Conservation (phyloP, 73 alveolate genomes). For the Tetrahymena thermophila region DNA sequence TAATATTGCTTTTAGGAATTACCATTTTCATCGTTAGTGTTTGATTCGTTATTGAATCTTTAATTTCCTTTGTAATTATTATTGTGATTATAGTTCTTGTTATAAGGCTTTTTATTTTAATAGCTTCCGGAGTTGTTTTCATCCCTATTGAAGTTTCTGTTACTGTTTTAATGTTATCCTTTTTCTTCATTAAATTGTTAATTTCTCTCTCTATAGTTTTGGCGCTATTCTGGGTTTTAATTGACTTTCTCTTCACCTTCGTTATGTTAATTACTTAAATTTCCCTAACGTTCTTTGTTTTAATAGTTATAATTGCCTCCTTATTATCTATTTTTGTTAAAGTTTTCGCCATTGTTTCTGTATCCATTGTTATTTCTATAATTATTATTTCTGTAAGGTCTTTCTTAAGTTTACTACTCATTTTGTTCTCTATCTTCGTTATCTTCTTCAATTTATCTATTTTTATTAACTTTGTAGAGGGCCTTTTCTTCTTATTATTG, state of each 20-base stretch:
- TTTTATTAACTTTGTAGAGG: background rate
- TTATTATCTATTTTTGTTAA: background rate
- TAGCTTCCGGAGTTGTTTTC: background rate
- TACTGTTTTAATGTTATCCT: background rate
- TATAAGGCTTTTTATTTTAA: background rate
- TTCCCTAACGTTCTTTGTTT: background rate
- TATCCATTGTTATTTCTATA: background rate
- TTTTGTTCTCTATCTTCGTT: background rate
- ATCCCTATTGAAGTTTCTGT: background rate
- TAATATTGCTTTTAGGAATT: background rate
- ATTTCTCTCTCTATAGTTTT: background rate
- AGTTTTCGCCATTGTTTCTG: background rate
- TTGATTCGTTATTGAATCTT: background rate
- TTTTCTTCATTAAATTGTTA: background rate
- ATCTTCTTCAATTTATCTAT: background rate
- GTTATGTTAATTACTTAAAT: background rate
- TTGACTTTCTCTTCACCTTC: background rate
- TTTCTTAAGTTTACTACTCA: background rate
- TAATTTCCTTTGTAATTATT: background rate
- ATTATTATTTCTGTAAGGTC: background rate
- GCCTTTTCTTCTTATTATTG: background rate
- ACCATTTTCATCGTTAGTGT: background rate
- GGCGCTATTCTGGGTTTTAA: background rate
- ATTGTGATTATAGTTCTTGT: background rate
- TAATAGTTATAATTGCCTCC: background rate